Evolutionary conservation across 306 rosid genomes (phyloP).

Genomic region (Potentilla sterilis): DNA sequence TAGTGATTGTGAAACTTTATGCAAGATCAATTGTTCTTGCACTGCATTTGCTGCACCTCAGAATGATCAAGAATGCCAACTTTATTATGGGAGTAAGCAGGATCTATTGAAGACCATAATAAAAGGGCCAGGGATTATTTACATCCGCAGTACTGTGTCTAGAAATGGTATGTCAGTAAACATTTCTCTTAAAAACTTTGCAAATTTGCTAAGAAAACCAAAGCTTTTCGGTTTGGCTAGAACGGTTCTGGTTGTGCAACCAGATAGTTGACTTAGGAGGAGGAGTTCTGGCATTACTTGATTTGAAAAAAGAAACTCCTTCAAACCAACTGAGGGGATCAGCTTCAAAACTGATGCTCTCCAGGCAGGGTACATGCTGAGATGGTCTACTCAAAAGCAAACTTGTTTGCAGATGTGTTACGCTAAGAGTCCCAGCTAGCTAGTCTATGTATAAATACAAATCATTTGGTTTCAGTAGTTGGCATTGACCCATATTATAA

Average conservation of each 20-base stretch:
- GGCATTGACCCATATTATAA: no score
- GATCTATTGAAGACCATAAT: slow-evolving; percentile 4
- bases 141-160: background rate
- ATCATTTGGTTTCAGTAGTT: no score
- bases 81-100: background rate
- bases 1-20: slow-evolving; percentile 11
- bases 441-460: no score
- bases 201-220: background rate
- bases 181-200: background rate
- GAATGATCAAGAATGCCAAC: background rate
- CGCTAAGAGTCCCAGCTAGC: no score
- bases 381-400: no score
- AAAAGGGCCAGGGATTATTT: background rate
- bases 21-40: slow-evolving; percentile 24
- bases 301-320: no score
- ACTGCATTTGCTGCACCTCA: slow-evolving; percentile 9
- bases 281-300: no score
- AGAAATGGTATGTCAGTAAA: background rate
- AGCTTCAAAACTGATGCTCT: no score
- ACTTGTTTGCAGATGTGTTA: no score
- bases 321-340: no score
- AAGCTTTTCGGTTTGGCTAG: no score
- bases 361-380: no score
- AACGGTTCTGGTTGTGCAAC: background rate
- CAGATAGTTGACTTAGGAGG: background rate